phyloP scores from a whole-genome alignment of 176 grass and related monocot species.

The Pharus latifolius region DNA sequence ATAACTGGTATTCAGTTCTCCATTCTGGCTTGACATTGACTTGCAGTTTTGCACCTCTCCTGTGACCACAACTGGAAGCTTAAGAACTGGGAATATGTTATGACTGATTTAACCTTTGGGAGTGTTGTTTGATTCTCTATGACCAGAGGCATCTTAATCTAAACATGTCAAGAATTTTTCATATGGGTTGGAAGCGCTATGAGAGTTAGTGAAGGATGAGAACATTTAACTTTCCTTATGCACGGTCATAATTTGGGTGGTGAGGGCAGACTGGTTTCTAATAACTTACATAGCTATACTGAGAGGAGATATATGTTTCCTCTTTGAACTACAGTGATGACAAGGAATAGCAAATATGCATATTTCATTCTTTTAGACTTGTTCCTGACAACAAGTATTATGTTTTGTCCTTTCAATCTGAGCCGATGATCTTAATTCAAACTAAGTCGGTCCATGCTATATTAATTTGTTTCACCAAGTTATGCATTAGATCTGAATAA shows the following conservation, averaged over 20 bases:
- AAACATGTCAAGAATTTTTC: neutral
- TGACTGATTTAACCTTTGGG: neutral
- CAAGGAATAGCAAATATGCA: neutral
- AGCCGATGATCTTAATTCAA: neutral
- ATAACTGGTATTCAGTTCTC: neutral
- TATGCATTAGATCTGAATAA: conserved; percentile 1
- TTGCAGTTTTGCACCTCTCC: neutral
- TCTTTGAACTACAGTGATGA: neutral
- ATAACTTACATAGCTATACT: neutral
- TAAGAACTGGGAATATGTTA: neutral
- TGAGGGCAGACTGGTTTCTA: neutral
- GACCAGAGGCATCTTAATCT: neutral
- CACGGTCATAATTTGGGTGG: neutral
- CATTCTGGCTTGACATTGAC: neutral
- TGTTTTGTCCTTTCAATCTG: neutral
- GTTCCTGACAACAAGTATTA: neutral
- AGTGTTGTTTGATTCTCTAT: neutral
- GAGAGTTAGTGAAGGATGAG: neutral
- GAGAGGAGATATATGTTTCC: neutral
- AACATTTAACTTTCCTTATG: neutral
- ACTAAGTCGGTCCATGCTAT: neutral
- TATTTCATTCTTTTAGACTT: neutral
- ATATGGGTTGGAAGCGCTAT: neutral
- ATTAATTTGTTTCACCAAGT: neutral
- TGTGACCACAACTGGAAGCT: neutral